Percentiles rank a stretch among this genome's conserved stretches.
These are phyloP conservation scores for Gracilaria domingensis DNA, from an alignment of 23 red algal genomes.

Conservation along the genomic window DNA sequence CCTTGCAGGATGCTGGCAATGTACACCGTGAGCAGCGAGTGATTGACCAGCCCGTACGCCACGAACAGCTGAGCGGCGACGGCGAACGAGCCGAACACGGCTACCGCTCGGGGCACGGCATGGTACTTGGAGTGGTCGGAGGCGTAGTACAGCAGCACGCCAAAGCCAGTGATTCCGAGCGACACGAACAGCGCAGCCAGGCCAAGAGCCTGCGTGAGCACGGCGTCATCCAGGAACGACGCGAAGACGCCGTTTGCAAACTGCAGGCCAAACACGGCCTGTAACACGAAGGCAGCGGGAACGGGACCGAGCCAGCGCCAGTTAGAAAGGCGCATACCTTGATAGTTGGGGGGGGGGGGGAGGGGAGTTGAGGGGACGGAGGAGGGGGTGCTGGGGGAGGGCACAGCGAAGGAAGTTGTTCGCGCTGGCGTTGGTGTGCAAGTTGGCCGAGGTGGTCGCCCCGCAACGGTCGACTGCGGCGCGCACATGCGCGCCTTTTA, in stretches of 20 bases:
- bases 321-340: conserved; percentile 52
- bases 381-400: too few relatives aligned
- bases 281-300: conserved; percentile 46
- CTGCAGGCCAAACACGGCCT: conserved; percentile 42
- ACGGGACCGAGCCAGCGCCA: conserved; percentile 50
- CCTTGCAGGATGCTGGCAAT: conserved; percentile 16
- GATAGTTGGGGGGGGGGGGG: neutral
- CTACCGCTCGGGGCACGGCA: conserved; percentile 4
- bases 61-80: conserved; percentile 39
- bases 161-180: conserved; percentile 38
- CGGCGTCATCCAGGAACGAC: conserved; percentile 17
- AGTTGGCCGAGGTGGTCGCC: neutral
- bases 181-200: conserved; percentile 30
- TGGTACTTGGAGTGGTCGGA: conserved; percentile 12
- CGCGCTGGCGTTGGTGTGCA: conserved; percentile 31
- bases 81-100: conserved; percentile 40
- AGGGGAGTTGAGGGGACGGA: neutral
- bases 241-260: conserved; percentile 58
- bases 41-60: conserved; percentile 16
- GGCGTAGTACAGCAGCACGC: conserved; percentile 42
- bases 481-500: conserved; percentile 7
- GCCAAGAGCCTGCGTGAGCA: conserved; percentile 40
- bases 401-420: neutral
- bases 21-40: neutral
- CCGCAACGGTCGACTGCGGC: neutral